A percentile compares a stretch with the other conserved stretches of the same genome.
phyloP scores from a whole-genome alignment of 495 filamentous ascomycete species.

The Glutinoglossum americanum region DNA sequence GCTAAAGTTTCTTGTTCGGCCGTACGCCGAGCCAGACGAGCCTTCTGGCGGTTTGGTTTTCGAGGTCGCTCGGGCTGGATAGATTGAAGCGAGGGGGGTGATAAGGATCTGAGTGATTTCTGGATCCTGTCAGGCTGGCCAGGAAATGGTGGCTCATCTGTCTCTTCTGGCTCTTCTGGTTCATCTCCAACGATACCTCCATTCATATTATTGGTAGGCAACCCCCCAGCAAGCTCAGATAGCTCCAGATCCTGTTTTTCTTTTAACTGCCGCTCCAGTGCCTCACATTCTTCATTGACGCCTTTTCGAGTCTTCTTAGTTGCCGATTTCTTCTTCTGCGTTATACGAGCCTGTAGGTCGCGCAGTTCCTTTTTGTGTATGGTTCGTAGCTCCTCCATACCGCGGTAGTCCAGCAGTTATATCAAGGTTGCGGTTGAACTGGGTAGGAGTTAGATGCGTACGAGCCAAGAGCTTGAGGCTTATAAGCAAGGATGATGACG shows the following conservation, averaged over 20 bases:
- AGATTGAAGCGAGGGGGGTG: not conserved
- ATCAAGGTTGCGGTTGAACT: not conserved
- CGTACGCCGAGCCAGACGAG: conserved; percentile 67
- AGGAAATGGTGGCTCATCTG: not conserved
- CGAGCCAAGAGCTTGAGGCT: not conserved
- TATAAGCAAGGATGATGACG: not conserved
- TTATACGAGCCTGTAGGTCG: conserved; percentile 65
- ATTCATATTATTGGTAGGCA: conserved; percentile 6
- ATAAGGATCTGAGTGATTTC: conserved; percentile 4
- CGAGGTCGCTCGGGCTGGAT: not conserved
- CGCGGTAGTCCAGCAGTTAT: not conserved
- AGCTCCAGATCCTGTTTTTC: conserved; percentile 47
- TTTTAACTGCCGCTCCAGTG: conserved; percentile 45
- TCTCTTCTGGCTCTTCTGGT: conserved; percentile 2
- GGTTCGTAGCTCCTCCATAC: conserved; percentile 49
- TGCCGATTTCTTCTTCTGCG: conserved; percentile 85
- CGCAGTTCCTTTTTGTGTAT: conserved; percentile 76
- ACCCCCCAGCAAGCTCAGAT: conserved; percentile 29
- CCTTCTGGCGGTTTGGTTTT: conserved; percentile 83
- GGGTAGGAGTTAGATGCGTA: not conserved
- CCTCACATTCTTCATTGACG: conserved; percentile 64
- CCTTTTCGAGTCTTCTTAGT: conserved; percentile 90
- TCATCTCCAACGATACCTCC: conserved; percentile 9
- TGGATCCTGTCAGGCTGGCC: conserved; percentile 3
- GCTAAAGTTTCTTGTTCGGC: conserved; percentile 56